A percentile compares a stretch with the other conserved stretches of the same genome.
These are phyloP conservation scores for Vararia minispora DNA, from an alignment of 768 basidiomycete genomes.

Conservation along the genomic window DNA sequence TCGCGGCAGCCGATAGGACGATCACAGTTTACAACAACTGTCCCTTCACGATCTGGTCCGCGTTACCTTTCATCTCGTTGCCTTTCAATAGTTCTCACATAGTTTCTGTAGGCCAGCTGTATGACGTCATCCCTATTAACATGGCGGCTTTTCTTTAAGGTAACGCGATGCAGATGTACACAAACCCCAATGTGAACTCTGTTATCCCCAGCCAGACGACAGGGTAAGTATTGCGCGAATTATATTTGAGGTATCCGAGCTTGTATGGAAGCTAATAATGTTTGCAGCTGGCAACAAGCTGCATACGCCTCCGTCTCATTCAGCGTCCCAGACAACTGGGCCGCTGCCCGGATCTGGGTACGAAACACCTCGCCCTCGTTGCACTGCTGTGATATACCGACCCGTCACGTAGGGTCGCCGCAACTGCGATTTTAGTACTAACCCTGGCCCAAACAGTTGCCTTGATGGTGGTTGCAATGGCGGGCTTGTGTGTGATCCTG, in stretches of 20 bases:
- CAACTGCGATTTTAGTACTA: constrained; percentile 46
- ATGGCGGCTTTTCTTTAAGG: too few species aligned
- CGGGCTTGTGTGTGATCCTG: constrained; percentile 44
- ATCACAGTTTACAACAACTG: background rate
- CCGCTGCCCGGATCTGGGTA: constrained; percentile 55
- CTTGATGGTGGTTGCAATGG: constrained; percentile 60
- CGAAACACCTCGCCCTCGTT: background rate
- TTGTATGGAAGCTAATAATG: too few species aligned
- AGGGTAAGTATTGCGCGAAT: too few species aligned
- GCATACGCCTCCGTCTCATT: constrained; percentile 30
- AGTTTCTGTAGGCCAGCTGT: background rate
- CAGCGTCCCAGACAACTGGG: constrained; percentile 53
- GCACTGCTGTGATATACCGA: background rate
- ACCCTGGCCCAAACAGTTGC: constrained; percentile 47
- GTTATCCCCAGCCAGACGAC: constrained; percentile 30
- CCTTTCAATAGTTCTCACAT: background rate
- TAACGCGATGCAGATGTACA: constrained; percentile 40
- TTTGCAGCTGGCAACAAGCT: constrained; percentile 25
- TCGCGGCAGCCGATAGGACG: too few species aligned
- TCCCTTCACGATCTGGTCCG: constrained; percentile 1
- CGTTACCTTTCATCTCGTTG: background rate
- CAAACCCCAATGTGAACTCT: constrained; percentile 39
- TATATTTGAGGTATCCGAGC: too few species aligned
- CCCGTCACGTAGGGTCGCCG: constrained; percentile 8
- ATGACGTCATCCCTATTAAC: background rate